A percentile compares a stretch with the other conserved stretches of the same genome.
Conservation (phyloP, 2,329 filamentous ascomycete species). For the Ophiostoma australiae region DNA sequence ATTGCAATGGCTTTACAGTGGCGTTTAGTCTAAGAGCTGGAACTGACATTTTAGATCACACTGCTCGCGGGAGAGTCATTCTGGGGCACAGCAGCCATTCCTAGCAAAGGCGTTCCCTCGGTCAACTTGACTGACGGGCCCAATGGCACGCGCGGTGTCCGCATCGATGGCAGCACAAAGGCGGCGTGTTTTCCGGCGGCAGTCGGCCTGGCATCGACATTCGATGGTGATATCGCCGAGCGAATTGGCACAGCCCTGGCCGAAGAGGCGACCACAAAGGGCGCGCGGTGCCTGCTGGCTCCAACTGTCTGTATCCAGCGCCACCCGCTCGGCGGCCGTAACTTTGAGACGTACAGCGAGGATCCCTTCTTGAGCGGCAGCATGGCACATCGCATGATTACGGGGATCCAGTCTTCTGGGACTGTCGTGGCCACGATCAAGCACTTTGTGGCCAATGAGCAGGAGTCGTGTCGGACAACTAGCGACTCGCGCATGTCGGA, state of each 20-base stretch:
- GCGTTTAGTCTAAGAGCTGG: background rate
- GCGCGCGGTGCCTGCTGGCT: slow-evolving; percentile 70
- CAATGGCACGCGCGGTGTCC: slow-evolving; percentile 63
- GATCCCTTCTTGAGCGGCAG: slow-evolving; percentile 73
- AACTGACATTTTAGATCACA: background rate
- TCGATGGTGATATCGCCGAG: slow-evolving; percentile 65
- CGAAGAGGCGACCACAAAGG: slow-evolving; percentile 53
- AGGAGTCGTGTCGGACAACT: slow-evolving; percentile 62
- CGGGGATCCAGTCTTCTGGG: slow-evolving; percentile 66
- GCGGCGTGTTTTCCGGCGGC: slow-evolving; percentile 78
- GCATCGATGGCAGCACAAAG: slow-evolving; percentile 63
- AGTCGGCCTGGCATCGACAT: slow-evolving; percentile 71
- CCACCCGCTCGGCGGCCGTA: slow-evolving; percentile 73
- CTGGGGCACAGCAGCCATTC: slow-evolving; percentile 16
- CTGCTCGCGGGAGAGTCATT: slow-evolving; percentile 10
- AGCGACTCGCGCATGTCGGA: slow-evolving; percentile 62
- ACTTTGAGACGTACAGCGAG: slow-evolving; percentile 83
- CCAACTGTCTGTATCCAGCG: slow-evolving; percentile 79
- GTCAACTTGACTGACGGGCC: slow-evolving; percentile 54
- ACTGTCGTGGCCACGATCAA: slow-evolving; percentile 54
- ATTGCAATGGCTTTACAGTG: background rate
- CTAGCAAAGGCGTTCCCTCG: slow-evolving; percentile 4
- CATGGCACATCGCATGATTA: slow-evolving; percentile 65
- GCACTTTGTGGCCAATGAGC: slow-evolving; percentile 56
- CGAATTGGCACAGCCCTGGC: slow-evolving; percentile 67